Evolutionary conservation across 495 filamentous ascomycete genomes (phyloP), one percentile per base, ranked within the genome.

Genomic region (Pseudomonodictys pantanalensis): DNA sequence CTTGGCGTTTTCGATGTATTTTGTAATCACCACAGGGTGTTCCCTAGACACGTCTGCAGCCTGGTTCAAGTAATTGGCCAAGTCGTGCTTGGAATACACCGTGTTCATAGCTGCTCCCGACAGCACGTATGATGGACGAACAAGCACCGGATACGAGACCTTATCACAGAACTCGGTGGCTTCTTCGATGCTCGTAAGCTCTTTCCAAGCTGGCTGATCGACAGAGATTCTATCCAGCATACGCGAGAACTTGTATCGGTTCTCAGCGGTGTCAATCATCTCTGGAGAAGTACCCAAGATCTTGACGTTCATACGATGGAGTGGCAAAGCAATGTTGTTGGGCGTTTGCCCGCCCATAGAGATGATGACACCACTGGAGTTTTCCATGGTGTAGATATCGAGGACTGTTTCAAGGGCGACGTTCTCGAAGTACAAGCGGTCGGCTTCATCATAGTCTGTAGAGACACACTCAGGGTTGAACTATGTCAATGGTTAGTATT

Each of bases 51-150:
- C 93, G 59, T 87, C 86, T 45, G 83, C 86, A 25, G 93, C 93
- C 69, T 93, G 90, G 71, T 90, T 84, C 8, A 98, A 81, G 77
- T 96, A 97, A 54, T 83, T 88, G 65, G 90, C 91, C 33, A 98
- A 81, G 62, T 97, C 93, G 64, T 89, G 83, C 74, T 92, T 81
- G 60, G 88, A 93, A 72, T 89, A 92, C 48, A 97, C 95, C n/a
- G 95, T 95, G 73, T 95, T 98, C 93, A 98, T 98, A 58, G 93
- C 93, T 60, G 93, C 93, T 58, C 93, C 93, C 20, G 93, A 97
- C 25, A 98, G 87, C 26, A 98, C 93, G 68, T 98, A 98, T n/a
- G 87, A 92, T 10, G 93, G 93, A 51, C 93, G 86, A 35, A 97
- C 92, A 25, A 97, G 81, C 47, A 98, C 93, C 23, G 93, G 93